Evolutionary conservation across 495 filamentous ascomycete genomes (phyloP), one percentile per base, ranked within the genome.

Genomic region (Aspergillus kassunensis): DNA sequence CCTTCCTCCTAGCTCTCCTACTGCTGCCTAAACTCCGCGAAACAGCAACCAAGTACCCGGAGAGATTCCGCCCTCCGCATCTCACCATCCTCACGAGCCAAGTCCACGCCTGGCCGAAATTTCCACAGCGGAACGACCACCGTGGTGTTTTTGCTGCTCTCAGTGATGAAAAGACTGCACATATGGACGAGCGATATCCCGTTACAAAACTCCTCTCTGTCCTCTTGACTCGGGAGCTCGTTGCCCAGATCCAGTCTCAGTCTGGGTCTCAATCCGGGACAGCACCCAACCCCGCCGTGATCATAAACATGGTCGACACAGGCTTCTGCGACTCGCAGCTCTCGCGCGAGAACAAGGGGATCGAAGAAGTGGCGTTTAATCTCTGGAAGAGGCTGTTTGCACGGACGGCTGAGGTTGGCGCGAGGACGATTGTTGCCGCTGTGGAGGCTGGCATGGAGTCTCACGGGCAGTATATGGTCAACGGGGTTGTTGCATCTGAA

Each of bases 221-320:
- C n/a, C 23, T 49, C n/a, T 34, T 49, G 9, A 44, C 31, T 2
- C 27, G 37, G 15, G 52, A 49, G 15, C 35, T 54, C 5, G 44
- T 49, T 6, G 13, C 37, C 13, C 44, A 27, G 7, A 21, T 44
- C 2, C 19, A 13, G 2, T 30, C 21, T 6, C 16, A 19, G 12
- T 8, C 16, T 15, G 34, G n/a, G 4, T 4, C 12, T 4, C 11
- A 41, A 19, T 16, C 18, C 36, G 36, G 18, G 16, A 9, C 13
- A 23, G 5, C 16, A 6, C n/a, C n/a, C 24, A 27, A 49, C 21
- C 34, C 34, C 34, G 12, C 27, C 3, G 52, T 49, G 2, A 15
- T 49, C n/a, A 37, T 49, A 36, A 55, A 55, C 52, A 15, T 49
- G 18, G 37, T 55, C 7, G 47, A 55, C 8, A 46, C 52, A 1